These are phyloP conservation scores for Vigna angularis DNA, from an alignment of 306 rosid genomes.

Conservation along the genomic window DNA sequence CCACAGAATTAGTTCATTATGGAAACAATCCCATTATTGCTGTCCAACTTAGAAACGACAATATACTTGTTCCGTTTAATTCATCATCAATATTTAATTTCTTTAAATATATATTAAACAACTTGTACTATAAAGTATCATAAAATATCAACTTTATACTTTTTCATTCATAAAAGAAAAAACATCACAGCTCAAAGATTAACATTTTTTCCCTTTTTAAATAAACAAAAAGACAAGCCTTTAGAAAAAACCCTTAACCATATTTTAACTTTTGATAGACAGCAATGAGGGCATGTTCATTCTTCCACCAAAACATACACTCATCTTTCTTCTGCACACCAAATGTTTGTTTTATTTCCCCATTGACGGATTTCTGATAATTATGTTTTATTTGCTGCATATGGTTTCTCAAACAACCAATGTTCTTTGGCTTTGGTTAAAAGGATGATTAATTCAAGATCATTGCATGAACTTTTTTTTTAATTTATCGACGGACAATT, in stretches of 20 bases:
- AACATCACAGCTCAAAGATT: conserved; percentile 15
- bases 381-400: conserved; percentile 26
- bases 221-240: background rate
- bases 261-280: background rate
- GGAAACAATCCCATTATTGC: conserved; percentile 42
- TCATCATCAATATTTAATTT: background rate
- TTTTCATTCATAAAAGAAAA: background rate
- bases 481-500: no score
- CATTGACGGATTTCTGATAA: conserved; percentile 25
- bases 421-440: conserved; percentile 30
- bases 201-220: background rate
- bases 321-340: background rate
- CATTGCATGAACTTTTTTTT: conserved; percentile 5
- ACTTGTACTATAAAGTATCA: background rate
- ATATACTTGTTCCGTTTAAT: conserved; percentile 16
- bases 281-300: background rate
- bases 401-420: conserved; percentile 9
- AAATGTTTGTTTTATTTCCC: conserved; percentile 14
- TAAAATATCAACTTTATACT: background rate
- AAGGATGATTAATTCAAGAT: conserved; percentile 27
- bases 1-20: conserved; percentile 4
- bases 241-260: background rate
- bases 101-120: background rate
- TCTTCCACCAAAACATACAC: conserved; percentile 16
- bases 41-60: conserved; percentile 42